Base-by-base conservation (phyloP, 495 filamentous ascomycete species). In the Trichocladium antarcticum region DNA sequence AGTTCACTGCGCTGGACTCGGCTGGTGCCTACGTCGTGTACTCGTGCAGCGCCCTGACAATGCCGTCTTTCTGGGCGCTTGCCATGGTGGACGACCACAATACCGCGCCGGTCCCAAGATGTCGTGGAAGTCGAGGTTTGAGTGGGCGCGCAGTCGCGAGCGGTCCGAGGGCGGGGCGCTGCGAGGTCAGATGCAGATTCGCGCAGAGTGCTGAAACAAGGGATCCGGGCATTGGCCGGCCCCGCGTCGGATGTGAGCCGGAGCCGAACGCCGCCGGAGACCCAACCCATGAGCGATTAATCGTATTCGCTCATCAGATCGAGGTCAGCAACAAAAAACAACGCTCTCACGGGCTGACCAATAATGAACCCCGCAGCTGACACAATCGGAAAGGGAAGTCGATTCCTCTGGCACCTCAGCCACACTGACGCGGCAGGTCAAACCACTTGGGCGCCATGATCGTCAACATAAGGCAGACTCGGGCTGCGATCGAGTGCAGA, bases 11-110 rank as follows among this genome's bases (percentile, higher is more conserved):
- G n/a, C 22, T 32, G 41, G 27, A 24, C 21, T 5, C 47, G 31
- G 3, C 11, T 32, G 11, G 27, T 5, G 47, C 61, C 40, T 63
- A 73, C 70, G 67, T 71, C 19, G 68, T 73, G 53, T 61, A 71
- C 15, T 66, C 55, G 28, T 70, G 62, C 39, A 73, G 50, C 7
- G 62, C 65, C 39, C 52, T 52, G 19, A 72, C 49, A 29, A 71
- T 65, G 11, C 60, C 57, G 42, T 70, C 67, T 48, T 67, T 55
- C 12, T 53, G 35, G 39, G 44, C 16, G 21, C 9, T 19, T n/a
- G 46, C 31, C 56, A 64, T 64, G 12, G 36, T 54, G 40, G 47
- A 37, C 24, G 15, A 28, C n/a, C 6, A 10, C 37, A 27, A 8
- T 27, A 4, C 24, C 6, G 14, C 34, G 35, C 20, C 20, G n/a